Conservation (phyloP, 2,329 filamentous ascomycete species). For the Xylariales sp. region DNA sequence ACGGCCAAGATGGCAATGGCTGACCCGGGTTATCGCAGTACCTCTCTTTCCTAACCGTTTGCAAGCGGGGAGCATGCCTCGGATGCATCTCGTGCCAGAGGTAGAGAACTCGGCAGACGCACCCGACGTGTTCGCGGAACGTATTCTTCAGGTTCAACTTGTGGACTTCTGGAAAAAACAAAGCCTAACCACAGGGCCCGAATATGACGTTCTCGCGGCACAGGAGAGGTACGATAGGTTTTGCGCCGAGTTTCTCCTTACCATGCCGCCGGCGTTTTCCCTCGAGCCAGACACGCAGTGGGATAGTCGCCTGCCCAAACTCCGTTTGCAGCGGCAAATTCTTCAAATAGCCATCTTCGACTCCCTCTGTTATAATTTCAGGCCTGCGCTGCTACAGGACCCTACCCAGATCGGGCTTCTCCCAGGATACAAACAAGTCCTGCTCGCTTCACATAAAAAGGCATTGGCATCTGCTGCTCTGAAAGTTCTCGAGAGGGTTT, state of each 20-base stretch:
- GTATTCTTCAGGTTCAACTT: slow-evolving; percentile 31
- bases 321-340: slow-evolving; percentile 34
- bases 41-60: slow-evolving; percentile 12
- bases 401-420: slow-evolving; percentile 1
- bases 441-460: slow-evolving; percentile 29
- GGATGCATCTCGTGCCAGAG: slow-evolving; percentile 17
- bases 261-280: slow-evolving; percentile 30
- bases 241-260: slow-evolving; percentile 27
- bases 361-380: slow-evolving; percentile 38
- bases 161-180: slow-evolving; percentile 30
- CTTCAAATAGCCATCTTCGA: slow-evolving; percentile 37
- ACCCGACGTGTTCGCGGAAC: slow-evolving; percentile 33
- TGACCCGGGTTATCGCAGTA: neutral
- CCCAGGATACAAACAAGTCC: slow-evolving; percentile 32
- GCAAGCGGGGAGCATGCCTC: neutral
- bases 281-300: slow-evolving; percentile 29
- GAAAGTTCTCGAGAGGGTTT: slow-evolving; percentile 22
- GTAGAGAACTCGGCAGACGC: neutral
- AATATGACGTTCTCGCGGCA: slow-evolving; percentile 25
- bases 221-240: slow-evolving; percentile 38
- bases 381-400: slow-evolving; percentile 26
- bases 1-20: neutral
- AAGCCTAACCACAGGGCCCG: neutral
- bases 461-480: slow-evolving; percentile 34
- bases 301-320: slow-evolving; percentile 31